Evolutionary conservation across 2,329 filamentous ascomycete species (phyloP).

Genomic region (Fusarium oligoseptatum): DNA sequence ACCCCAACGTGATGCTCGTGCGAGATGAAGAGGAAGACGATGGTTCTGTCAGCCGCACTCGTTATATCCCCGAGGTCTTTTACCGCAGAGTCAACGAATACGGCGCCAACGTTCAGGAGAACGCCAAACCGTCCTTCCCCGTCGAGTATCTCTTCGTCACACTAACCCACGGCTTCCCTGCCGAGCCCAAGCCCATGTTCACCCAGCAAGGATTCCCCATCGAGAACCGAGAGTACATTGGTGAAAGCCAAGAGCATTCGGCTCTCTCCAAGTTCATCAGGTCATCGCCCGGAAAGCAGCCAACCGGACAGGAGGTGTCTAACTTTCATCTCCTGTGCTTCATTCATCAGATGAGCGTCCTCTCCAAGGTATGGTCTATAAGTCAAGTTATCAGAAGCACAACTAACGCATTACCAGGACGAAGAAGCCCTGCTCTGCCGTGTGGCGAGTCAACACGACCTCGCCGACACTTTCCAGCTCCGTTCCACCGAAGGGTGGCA

Average conservation of each 20-base stretch:
- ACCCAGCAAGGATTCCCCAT: slow-evolving; percentile 82
- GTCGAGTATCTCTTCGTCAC: slow-evolving; percentile 97
- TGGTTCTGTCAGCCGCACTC: slow-evolving; percentile 73
- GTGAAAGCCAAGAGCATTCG: slow-evolving; percentile 84
- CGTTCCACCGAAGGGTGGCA: slow-evolving; percentile 93
- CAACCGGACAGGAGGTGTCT: slow-evolving; percentile 77
- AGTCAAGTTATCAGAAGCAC: background rate
- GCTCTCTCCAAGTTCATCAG: slow-evolving; percentile 77
- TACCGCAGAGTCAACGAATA: slow-evolving; percentile 97
- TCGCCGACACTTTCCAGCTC: slow-evolving; percentile 84
- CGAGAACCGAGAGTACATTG: slow-evolving; percentile 90
- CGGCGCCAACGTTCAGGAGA: slow-evolving; percentile 94
- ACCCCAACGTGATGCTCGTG: slow-evolving; percentile 94
- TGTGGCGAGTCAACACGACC: slow-evolving; percentile 84
- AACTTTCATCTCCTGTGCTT: slow-evolving; percentile 97
- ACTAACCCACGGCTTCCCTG: slow-evolving; percentile 95
- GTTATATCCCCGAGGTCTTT: slow-evolving; percentile 98
- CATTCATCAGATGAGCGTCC: slow-evolving; percentile 81
- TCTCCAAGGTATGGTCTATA: slow-evolving; percentile 78
- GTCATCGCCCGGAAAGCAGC: slow-evolving; percentile 69
- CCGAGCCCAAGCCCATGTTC: slow-evolving; percentile 82
- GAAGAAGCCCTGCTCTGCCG: slow-evolving; percentile 89
- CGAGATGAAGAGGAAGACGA: slow-evolving; percentile 91
- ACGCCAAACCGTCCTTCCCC: slow-evolving; percentile 95
- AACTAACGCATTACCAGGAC: slow-evolving; percentile 69